Conservation (phyloP, 371 early-diverging fungal species). For the Mortierella sp. region DNA sequence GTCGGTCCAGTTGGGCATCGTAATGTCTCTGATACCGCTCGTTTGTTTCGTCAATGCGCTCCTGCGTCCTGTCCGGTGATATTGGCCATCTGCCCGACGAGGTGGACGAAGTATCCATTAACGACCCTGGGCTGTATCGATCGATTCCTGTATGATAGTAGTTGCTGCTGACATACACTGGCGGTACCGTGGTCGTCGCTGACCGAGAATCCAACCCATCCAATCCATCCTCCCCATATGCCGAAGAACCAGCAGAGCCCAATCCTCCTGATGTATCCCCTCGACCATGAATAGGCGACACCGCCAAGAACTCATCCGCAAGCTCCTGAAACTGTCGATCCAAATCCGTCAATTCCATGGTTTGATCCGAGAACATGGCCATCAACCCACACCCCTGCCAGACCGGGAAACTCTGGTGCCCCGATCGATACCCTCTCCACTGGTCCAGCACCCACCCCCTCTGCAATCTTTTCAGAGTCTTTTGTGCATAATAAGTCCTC, state of each 20-base stretch:
- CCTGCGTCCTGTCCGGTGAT: not conserved
- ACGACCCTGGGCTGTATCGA: slow-evolving; percentile 12
- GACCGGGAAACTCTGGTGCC: slow-evolving; percentile 42
- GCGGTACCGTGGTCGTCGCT: not conserved
- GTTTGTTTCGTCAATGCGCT: not conserved
- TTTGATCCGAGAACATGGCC: slow-evolving; percentile 53
- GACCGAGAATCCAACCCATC: not conserved
- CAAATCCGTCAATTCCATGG: slow-evolving; percentile 34
- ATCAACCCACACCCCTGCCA: slow-evolving; percentile 56
- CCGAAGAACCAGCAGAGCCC: not conserved
- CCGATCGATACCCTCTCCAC: slow-evolving; percentile 44
- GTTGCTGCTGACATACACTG: not conserved
- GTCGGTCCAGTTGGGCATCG: slow-evolving; percentile 29
- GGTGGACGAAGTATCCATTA: not conserved
- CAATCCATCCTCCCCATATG: not conserved
- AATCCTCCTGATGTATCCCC: not conserved
- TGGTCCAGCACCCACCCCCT: slow-evolving; percentile 56
- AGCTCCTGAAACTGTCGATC: slow-evolving; percentile 45
- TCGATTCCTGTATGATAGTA: slow-evolving; percentile 4
- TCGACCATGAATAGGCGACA: slow-evolving; percentile 22
- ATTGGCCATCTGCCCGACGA: not conserved
- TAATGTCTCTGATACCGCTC: slow-evolving; percentile 20
- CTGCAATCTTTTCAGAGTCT: slow-evolving; percentile 35
- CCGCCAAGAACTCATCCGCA: slow-evolving; percentile 40
- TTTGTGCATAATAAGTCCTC: slow-evolving; percentile 48